Evolutionary conservation across 2,329 filamentous ascomycete genomes (phyloP).

Genomic region (Coniochaeta prunicola): DNA sequence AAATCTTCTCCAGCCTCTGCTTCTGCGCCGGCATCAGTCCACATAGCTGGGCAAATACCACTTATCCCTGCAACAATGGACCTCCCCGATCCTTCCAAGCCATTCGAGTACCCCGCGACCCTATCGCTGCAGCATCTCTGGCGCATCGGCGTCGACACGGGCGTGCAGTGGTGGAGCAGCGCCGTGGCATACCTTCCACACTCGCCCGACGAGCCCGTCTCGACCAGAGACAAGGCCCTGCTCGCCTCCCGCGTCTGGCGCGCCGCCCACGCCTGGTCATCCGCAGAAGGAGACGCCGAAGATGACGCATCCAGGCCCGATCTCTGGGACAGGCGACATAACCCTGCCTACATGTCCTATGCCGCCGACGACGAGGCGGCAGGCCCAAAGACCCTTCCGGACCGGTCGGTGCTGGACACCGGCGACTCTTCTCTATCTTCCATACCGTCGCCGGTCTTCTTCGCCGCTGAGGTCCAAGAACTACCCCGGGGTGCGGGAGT

Average conservation of each 20-base stretch:
- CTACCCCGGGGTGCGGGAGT: slow-evolving; percentile 68
- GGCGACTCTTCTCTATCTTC: slow-evolving; percentile 4
- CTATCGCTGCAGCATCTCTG: slow-evolving; percentile 85
- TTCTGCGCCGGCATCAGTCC: slow-evolving; percentile 31
- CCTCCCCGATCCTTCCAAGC: slow-evolving; percentile 33
- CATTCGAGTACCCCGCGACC: slow-evolving; percentile 51
- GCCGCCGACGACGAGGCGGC: slow-evolving; percentile 11
- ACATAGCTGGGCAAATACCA: slow-evolving; percentile 86
- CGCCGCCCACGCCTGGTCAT: slow-evolving; percentile 29
- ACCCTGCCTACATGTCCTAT: slow-evolving; percentile 38
- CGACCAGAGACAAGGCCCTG: slow-evolving; percentile 24
- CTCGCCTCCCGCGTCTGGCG: slow-evolving; percentile 42
- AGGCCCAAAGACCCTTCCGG: slow-evolving; percentile 33
- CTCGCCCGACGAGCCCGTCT: slow-evolving; percentile 13
- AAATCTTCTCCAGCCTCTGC: slow-evolving; percentile 5
- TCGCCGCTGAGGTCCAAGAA: slow-evolving; percentile 67
- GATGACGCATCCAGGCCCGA: slow-evolving; percentile 51
- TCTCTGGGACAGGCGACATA: slow-evolving; percentile 61
- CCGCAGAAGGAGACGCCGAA: slow-evolving; percentile 25
- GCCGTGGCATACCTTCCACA: slow-evolving; percentile 66
- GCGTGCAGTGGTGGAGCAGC: slow-evolving; percentile 67
- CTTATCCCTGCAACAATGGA: slow-evolving; percentile 60
- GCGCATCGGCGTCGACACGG: slow-evolving; percentile 68
- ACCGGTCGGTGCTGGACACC: slow-evolving; percentile 36
- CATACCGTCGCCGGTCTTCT: slow-evolving; percentile 53